Evolutionary conservation across 768 basidiomycete genomes (phyloP), one percentile per base, ranked within the genome.

Genomic region (Tricholoma furcatifolium): DNA sequence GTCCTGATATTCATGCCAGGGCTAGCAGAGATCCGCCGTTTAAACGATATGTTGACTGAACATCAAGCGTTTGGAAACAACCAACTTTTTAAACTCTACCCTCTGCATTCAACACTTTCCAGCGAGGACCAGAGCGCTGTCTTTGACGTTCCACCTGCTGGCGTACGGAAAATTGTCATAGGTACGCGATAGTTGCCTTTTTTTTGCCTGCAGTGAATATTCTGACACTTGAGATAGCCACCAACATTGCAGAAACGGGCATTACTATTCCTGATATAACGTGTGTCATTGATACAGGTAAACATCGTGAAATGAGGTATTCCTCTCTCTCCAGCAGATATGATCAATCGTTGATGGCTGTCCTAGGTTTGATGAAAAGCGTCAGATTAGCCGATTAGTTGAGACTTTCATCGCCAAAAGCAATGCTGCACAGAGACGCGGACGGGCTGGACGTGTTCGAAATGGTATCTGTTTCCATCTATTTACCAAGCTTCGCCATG

Each of bases 181-280:
- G 90, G 93, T 93, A 64, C 36, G 77, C 60, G 18, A 50, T 56
- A 17, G 21, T 41, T 17, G 39, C 24, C 41, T 11, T 2, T 20
- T 21, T 39, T 11, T 2, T 20, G 15, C 9, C 8, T 30, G 14
- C 36, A 18, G 7, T 12, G 14, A 6, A 32, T 38, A 42, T 15
- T 21, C 51, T 50, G 31, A 57, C 27, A 7, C 54, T 20, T 34
- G 35, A 51, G 50, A 15, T 56, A 93, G 91, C 91, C 2, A 93
- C 92, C 31, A 93, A 96, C 63, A 93, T 95, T 60, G 90, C 93
- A 14, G 96, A 99, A 70, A 99, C 96, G 12, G 96, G 96, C 60
- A 91, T 99, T 50, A 99, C 97, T 1, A 99, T 99, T 50, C 96
- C 96, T 6, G 97, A 99, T 61, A 91, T 97, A 54, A 96, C 94